These are phyloP conservation scores for Scenedesmus sp. DNA, from an alignment of 163 green algal species.

Conservation along the genomic window DNA sequence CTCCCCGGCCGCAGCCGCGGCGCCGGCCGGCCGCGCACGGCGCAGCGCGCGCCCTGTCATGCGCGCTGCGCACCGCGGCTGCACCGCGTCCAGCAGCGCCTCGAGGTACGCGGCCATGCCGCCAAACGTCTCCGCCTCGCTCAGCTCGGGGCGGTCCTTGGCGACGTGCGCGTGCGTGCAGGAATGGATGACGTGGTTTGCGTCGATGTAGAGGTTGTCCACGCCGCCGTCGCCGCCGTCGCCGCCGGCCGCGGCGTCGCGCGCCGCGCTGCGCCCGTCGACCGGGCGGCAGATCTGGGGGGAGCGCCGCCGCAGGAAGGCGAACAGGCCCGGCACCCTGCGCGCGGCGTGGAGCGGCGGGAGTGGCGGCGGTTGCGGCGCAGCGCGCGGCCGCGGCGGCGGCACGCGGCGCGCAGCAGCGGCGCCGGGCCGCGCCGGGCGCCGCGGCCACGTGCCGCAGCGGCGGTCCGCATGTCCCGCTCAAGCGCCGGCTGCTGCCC, in stretches of 20 bases:
- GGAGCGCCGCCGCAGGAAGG: slow-evolving; percentile 52
- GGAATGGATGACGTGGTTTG: slow-evolving; percentile 91
- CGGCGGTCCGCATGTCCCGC: too few relatives aligned
- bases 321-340: slow-evolving; percentile 57
- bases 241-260: slow-evolving; percentile 22
- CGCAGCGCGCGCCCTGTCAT: background rate
- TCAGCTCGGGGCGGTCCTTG: slow-evolving; percentile 65
- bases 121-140: slow-evolving; percentile 20
- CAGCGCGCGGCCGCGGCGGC: too few relatives aligned
- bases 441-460: too few relatives aligned
- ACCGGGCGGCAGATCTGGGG: slow-evolving; percentile 37
- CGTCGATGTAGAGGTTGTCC: slow-evolving; percentile 66
- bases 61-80: slow-evolving; percentile 45
- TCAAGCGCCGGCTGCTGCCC: too few relatives aligned
- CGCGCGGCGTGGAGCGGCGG: too few relatives aligned
- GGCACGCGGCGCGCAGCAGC: too few relatives aligned
- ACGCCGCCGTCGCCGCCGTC: background rate
- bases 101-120: slow-evolving; percentile 53
- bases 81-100: slow-evolving; percentile 49
- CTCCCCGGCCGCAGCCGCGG: background rate
- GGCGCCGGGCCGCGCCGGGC: too few relatives aligned
- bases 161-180: slow-evolving; percentile 83
- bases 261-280: slow-evolving; percentile 23
- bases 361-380: too few relatives aligned
- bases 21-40: background rate